Base-by-base conservation (phyloP, 1,284 basidiomycete genomes). In the Tilletia walkeri region DNA sequence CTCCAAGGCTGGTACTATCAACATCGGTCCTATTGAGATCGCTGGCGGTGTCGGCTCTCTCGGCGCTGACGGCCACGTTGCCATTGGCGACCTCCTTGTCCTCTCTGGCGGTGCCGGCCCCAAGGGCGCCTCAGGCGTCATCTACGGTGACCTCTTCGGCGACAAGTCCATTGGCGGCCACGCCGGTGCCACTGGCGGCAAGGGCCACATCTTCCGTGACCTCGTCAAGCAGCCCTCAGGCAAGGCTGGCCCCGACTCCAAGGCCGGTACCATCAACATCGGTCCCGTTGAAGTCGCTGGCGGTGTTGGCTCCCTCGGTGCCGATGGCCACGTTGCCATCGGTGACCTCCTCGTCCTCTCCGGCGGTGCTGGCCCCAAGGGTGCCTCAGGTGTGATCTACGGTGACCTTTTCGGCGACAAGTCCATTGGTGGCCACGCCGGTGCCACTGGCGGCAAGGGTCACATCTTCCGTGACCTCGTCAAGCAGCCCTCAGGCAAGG, bases 381-480 rank as follows among this genome's bases (percentile, higher is more conserved):
- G 59, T 20, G 59, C n/a, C n/a, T 63, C 59, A 0, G 59, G 59
- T 20, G 59, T 63, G 36, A 63, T 63, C 30, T 63, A 63, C 59
- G 59, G 59, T 63, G 38, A 63, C 38, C 59, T 63, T 3, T 38
- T 63, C 59, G 59, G 59, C 36, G 59, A 63, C 59, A 63, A 63
- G 59, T 38, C 36, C 4, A 24, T 56, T 3, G 54, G n/a, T 56
- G 54, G n/a, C 54, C 20, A 30, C 54, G n/a, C 18, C 50, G 50
- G 9, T 53, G n/a, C 24, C 50, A 53, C 50, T 53, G 50, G 56
- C 36, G 56, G 18, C 24, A 61, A 61, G 56, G 56, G 56, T 4
- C 50, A 18, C 50, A 53, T 53, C 24, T 30, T 53, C 50, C 56
- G 56, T 30, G 56, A 61, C 56, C 56, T 61, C 56, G 56, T 61